Base-by-base conservation (phyloP, 2,329 filamentous ascomycete species). In the Colletotrichum tropicale region DNA sequence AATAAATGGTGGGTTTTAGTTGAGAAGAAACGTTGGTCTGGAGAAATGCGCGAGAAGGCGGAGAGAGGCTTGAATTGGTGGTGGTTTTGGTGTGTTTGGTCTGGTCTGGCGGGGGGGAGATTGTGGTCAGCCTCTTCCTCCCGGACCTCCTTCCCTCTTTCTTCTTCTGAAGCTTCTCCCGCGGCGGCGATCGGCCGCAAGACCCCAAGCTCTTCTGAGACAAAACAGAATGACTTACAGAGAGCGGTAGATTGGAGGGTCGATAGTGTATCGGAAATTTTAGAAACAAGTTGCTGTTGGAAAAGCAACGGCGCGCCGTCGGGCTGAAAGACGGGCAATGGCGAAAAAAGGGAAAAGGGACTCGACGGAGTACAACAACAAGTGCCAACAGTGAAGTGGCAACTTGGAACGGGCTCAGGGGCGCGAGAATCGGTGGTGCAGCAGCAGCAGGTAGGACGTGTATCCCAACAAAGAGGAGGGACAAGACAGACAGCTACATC, bases 331-430 rank as follows among this genome's bases (percentile, higher is more conserved):
- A 71, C 66, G 58, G 52, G 69, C 9, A 58, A 61, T 34, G 66
- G 32, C 58, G 28, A 62, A 38, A 24, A 55, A 65, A 55, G n/a
- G 26, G 30, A 43, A 70, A 66, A 34, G 60, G 34, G 62, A 66
- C n/a, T n/a, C 38, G 55, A 61, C 26, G 16, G 52, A 24, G 61
- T 28, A n/a, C 55, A 43, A 43, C 32, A 34, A 21, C 32, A 55
- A 43, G 58, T 69, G 70, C 74, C 74, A 69, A 74, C 74, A 76
- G 43, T 21, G 5, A 76, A 76, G 74, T 76, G 74, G 70, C 64
- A 52, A 69, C 64, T 38, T 36, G 65, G 8, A 56, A 67, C 30
- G 28, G 28, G 48, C 24, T 56, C 28, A n/a, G n/a, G 32, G 65
- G 30, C 48, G 30, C 43, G 34, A 55, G 48, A n/a, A 66, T 66